These are phyloP conservation scores for Blastobotrys americana DNA, from an alignment of 805 yeast species.

Conservation along the genomic window DNA sequence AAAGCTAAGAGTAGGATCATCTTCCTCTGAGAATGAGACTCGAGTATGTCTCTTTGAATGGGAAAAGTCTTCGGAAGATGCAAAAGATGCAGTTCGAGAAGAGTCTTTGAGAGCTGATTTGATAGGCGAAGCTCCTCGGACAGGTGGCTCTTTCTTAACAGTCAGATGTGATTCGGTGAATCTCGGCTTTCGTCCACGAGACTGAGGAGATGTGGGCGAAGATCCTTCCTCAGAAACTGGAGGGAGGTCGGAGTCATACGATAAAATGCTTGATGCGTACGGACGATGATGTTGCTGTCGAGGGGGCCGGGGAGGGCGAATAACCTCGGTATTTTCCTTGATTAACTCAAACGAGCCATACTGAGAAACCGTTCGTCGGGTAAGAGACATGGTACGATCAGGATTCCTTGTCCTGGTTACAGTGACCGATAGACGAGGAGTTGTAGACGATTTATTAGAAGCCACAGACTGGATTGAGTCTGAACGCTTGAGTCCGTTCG, in stretches of 20 bases:
- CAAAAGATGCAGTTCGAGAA: conserved; percentile 11
- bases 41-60: conserved; percentile 4
- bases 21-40: conserved; percentile 8
- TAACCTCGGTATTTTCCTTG: conserved; percentile 23
- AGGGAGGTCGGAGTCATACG: conserved; percentile 23
- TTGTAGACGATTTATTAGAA: conserved; percentile 10
- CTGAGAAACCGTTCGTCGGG: conserved; percentile 32
- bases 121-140: conserved; percentile 28
- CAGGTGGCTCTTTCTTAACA: conserved; percentile 21
- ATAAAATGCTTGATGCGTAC: conserved; percentile 19
- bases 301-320: not conserved
- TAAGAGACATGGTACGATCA: conserved; percentile 32
- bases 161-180: not conserved
- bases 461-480: conserved; percentile 21
- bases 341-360: conserved; percentile 32
- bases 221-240: conserved; percentile 22
- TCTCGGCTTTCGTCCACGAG: not conserved
- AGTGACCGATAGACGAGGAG: conserved; percentile 12
- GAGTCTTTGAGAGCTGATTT: conserved; percentile 28
- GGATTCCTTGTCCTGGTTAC: conserved; percentile 22
- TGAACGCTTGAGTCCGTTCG: conserved; percentile 6
- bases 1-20: not conserved
- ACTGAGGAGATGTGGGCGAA: not conserved
- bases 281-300: conserved; percentile 12
- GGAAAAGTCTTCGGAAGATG: conserved; percentile 8